Percentiles rank a stretch among this genome's conserved stretches.
Conservation (phyloP, 192 early-diverging fungal species). For the Pilaira anomala region DNA sequence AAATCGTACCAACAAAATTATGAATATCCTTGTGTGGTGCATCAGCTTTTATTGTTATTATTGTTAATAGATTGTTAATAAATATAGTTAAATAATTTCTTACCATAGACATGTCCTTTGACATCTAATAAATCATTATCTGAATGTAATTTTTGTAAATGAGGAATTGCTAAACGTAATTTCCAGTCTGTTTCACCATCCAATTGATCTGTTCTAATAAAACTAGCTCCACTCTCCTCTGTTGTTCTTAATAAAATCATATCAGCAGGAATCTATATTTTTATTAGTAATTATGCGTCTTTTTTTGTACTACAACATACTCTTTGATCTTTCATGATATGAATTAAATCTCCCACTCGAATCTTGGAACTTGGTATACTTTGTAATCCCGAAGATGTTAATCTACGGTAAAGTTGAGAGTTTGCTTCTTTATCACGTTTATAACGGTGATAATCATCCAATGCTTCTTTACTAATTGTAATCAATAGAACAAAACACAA, state of each 20-base stretch:
- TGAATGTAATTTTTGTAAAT: slow-evolving; percentile 68
- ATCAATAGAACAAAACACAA: slow-evolving; percentile 87
- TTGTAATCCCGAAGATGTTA: slow-evolving; percentile 58
- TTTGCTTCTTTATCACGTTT: slow-evolving; percentile 89
- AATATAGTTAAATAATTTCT: neutral
- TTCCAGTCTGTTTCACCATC: slow-evolving; percentile 99
- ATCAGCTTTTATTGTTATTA: slow-evolving; percentile 58
- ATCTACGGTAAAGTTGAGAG: slow-evolving; percentile 70
- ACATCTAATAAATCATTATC: slow-evolving; percentile 59
- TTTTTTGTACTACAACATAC: slow-evolving; percentile 29
- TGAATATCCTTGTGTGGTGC: slow-evolving; percentile 93
- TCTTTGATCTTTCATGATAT: slow-evolving; percentile 84
- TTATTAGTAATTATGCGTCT: neutral
- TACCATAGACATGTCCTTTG: slow-evolving; percentile 74
- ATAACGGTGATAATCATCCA: slow-evolving; percentile 83
- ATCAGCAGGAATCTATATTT: slow-evolving; percentile 78
- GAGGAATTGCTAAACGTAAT: slow-evolving; percentile 80
- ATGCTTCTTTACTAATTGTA: slow-evolving; percentile 90
- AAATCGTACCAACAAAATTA: slow-evolving; percentile 80
- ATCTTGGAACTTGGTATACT: slow-evolving; percentile 80
- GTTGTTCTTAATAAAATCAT: slow-evolving; percentile 83
- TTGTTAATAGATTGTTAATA: neutral
- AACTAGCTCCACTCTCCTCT: slow-evolving; percentile 84
- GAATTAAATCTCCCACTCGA: slow-evolving; percentile 81
- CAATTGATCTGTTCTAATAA: slow-evolving; percentile 95